Evolutionary conservation across 2,329 filamentous ascomycete species (phyloP).

Genomic region (Phialemonium atrogriseum): DNA sequence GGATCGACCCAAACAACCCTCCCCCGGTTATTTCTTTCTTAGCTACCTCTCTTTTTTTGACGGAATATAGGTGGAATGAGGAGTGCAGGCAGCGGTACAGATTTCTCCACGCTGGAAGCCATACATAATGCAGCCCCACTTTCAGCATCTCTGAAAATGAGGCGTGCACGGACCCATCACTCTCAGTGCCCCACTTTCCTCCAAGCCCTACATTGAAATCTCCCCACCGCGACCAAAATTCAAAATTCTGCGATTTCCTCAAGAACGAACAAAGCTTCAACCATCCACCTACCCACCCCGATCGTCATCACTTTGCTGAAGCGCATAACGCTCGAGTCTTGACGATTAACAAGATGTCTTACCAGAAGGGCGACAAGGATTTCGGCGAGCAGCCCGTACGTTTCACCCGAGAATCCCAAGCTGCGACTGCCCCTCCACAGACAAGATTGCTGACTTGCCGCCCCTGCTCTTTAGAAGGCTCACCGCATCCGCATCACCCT

Average conservation of each 20-base stretch:
- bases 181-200: too few relatives aligned
- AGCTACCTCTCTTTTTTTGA: too few relatives aligned
- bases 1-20: too few relatives aligned
- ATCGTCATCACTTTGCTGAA: constrained; percentile 82
- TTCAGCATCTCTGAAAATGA: too few relatives aligned
- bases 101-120: too few relatives aligned
- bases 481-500: constrained; percentile 20
- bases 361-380: constrained; percentile 92
- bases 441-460: not conserved
- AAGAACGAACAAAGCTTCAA: not conserved
- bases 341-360: constrained; percentile 66
- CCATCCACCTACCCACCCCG: constrained; percentile 22
- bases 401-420: constrained; percentile 17
- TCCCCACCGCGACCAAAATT: constrained; percentile 3
- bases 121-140: too few relatives aligned
- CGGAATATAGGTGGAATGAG: too few relatives aligned
- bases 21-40: too few relatives aligned
- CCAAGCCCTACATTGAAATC: constrained; percentile 1
- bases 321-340: constrained; percentile 70
- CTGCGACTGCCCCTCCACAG: not conserved
- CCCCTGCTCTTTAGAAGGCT: constrained; percentile 8
- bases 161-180: too few relatives aligned
- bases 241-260: not conserved
- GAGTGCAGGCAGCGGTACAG: too few relatives aligned
- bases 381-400: constrained; percentile 78